Conservation (phyloP, 139 green algal genomes). For the Chlorella ohadii region DNA sequence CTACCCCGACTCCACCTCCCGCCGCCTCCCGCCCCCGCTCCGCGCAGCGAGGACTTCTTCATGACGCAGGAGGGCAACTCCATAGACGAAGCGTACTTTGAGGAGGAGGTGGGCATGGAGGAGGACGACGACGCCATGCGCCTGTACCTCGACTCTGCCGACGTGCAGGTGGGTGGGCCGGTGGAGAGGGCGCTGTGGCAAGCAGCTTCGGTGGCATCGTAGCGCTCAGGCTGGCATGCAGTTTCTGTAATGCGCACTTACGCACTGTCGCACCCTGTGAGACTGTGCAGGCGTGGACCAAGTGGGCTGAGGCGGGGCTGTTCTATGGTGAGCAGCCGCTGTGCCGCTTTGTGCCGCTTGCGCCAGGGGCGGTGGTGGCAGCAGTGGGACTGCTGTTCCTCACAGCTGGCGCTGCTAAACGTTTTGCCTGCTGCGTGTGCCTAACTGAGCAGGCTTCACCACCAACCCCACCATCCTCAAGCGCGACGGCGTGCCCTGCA, state of each 20-base stretch:
- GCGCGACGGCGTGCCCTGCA: constrained; percentile 71
- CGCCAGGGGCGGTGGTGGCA: background rate
- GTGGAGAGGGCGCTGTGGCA: background rate
- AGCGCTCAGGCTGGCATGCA: background rate
- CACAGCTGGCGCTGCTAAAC: background rate
- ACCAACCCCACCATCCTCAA: constrained; percentile 87
- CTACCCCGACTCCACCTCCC: too few relatives aligned
- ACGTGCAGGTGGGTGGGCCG: constrained; percentile 13
- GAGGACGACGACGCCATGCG: constrained; percentile 35
- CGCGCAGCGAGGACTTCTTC: constrained; percentile 19
- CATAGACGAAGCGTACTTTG: constrained; percentile 14
- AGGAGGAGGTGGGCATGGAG: background rate
- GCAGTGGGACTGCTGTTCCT: background rate
- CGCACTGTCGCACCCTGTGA: background rate
- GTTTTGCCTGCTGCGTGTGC: background rate
- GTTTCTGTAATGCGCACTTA: background rate
- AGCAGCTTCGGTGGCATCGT: too few relatives aligned
- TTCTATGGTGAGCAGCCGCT: constrained; percentile 54
- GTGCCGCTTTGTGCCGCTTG: background rate
- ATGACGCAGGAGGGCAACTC: background rate
- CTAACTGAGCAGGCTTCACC: constrained; percentile 70
- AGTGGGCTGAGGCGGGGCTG: constrained; percentile 54
- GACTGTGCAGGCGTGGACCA: constrained; percentile 45
- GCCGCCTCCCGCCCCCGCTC: too few relatives aligned
- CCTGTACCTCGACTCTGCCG: constrained; percentile 70